Conservation (phyloP, 257 asterid genomes). For the Anisodus tanguticus region DNA sequence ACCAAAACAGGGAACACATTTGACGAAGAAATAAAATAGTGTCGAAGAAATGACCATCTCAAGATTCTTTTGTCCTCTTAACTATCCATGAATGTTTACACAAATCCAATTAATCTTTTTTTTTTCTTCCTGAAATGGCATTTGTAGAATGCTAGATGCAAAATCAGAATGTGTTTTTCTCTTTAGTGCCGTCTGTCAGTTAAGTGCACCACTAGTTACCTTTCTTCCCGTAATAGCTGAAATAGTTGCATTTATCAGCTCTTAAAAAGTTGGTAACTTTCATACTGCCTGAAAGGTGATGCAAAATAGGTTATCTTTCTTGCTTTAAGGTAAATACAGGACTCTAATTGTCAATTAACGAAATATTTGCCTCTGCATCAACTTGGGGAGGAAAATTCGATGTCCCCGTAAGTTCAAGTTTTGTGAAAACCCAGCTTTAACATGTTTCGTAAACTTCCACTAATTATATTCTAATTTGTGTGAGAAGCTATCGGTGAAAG, state of each 20-base stretch:
- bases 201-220: neutral
- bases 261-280: neutral
- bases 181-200: neutral
- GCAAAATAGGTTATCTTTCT: neutral
- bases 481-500: neutral
- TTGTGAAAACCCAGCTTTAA: accelerated
- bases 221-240: neutral
- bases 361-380: neutral
- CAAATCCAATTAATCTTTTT: neutral
- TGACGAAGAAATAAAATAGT: neutral
- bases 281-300: neutral
- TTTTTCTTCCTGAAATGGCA: neutral
- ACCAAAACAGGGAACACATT: neutral
- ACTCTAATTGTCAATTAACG: neutral
- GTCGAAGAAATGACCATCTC: neutral
- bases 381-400: neutral
- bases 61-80: neutral
- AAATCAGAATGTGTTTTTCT: neutral
- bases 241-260: neutral
- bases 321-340: neutral
- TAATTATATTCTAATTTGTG: neutral
- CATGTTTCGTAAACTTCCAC: neutral
- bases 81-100: neutral
- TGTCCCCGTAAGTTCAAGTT: neutral
- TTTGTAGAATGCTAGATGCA: neutral